Evolutionary conservation across 106 monocot genomes (phyloP), one percentile per base, ranked within the genome.

Genomic region (Dendrobium nobile): DNA sequence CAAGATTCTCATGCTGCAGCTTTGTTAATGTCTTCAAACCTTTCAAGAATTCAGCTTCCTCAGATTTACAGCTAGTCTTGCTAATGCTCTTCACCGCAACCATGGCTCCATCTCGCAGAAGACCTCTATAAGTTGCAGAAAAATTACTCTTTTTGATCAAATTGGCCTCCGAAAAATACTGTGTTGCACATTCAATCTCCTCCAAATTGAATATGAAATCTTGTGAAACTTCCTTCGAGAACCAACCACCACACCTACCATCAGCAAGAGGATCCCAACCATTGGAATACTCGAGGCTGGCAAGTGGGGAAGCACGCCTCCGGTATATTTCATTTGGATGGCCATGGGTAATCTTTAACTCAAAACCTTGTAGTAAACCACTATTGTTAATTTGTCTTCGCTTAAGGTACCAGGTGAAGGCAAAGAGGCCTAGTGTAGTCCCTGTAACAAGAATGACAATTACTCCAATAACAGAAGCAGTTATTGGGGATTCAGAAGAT

Each of bases 161-260:
- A 75, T 94, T 96, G 17, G 87, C 90, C 56, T 94, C 94, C 1
- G 96, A 94, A 70, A 96, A 96, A 82, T 96, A 88, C 83, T 96
- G 96, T 8, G 94, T 94, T 2, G 94, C 94, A 19, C 84, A 93
- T 82, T 96, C 96, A 16, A 96, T 82, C 87, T 96, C 94, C 72
- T 94, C 93, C 6, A 96, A 42, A 82, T 93, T 92, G 87, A 90
- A 93, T 78, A 90, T 83, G 24, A 90, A 89, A 77, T 90, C 90
- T 75, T 87, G 87, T 0, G 90, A 89, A 6, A 89, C 88, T 79
- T 95, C 95, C 33, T 85, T 82, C 8, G 92, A 90, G 68, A 93
- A 82, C 44, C 90, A 85, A 65, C 18, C 78, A 3, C 86, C 89
- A 15, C 84, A 84, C 41, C 79, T 75, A 2, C 82, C 89, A 43